Conservation (phyloP, 2,329 filamentous ascomycete species). For the Diplodia seriata region DNA sequence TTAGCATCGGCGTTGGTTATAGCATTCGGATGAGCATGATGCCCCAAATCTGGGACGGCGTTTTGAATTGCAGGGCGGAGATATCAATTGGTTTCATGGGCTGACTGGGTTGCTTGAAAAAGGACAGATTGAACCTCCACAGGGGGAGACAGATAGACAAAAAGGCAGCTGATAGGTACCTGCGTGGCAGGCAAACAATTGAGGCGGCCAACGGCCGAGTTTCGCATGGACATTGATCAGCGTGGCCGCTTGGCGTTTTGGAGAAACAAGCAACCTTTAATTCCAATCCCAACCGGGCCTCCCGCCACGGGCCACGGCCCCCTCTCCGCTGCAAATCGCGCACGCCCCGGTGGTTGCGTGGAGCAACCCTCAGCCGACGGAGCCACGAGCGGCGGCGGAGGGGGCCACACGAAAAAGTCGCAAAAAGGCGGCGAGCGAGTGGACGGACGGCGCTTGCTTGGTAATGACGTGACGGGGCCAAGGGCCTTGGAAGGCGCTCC, state of each 20-base stretch:
- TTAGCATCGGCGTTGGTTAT: slow-evolving; percentile 44
- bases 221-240: slow-evolving; percentile 21
- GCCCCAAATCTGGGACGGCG: slow-evolving; percentile 23
- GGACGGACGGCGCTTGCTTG: slow-evolving; percentile 1
- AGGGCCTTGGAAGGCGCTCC: slow-evolving; percentile 2
- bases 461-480: slow-evolving; percentile 17
- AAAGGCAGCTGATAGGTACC: slow-evolving; percentile 3
- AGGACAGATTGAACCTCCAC: slow-evolving; percentile 4
- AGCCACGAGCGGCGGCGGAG: background rate
- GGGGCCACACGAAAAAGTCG: background rate
- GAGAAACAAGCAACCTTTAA: slow-evolving; percentile 31
- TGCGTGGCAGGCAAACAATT: slow-evolving; percentile 11
- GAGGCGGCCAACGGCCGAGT: slow-evolving; percentile 23
- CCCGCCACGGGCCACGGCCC: slow-evolving; percentile 16
- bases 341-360: background rate
- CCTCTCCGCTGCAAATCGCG: slow-evolving; percentile 28
- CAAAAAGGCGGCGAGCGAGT: background rate
- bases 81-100: slow-evolving; percentile 29
- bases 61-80: slow-evolving; percentile 27
- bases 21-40: slow-evolving; percentile 32
- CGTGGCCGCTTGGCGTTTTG: slow-evolving; percentile 22
- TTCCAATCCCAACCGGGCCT: slow-evolving; percentile 14
- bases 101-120: slow-evolving; percentile 2
- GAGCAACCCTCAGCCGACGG: slow-evolving; percentile 3
- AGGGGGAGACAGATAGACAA: background rate